Base-by-base conservation (phyloP, 805 yeast species). In the Starmerella stigmatis region DNA sequence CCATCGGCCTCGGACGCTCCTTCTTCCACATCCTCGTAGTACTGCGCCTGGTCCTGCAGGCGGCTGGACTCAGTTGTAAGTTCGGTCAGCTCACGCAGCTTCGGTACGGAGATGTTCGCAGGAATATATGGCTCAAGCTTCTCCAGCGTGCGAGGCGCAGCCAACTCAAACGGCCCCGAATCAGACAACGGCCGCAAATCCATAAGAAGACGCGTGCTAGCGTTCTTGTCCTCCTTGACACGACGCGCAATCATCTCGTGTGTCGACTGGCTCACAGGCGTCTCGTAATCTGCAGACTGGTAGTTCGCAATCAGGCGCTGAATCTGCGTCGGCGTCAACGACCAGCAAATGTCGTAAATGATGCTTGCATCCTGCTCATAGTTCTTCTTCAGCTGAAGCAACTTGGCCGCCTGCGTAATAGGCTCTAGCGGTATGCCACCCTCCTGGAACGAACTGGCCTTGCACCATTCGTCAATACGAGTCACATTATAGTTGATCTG, bases 391-490 rank as follows among this genome's bases (percentile, higher is more conserved):
- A 92, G 75, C 66, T 92, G 99, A 59, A 92, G 69, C 49, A 92
- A 71, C 67, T 92, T 92, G 31, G 96, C 88, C 17, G 94, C 89
- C 66, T 92, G 97, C 54, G 86, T 73, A 60, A 92, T 71, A 60
- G 88, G 96, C 51, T 80, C 79, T 61, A 92, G 73, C 59, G 86
- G 79, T 30, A 79, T 76, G 4, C 89, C 75, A 2, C 94, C 94
- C 61, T 88, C 95, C 41, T 82, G 81, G 51, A 92, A 76, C 43
- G 82, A 88, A 63, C 89, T 96, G 7, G 86, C 78, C 68, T 86
- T 89, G 66, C 97, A 89, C 98, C 98, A 92, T 67, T 92, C 99
- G 64, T 86, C 96, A 57, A 92, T 73, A 59, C 97, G 76, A 3
- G 98, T 92, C 44, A 88, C 94, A 64, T 92, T 92, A 68, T 92